These are phyloP conservation scores for Dimargaris cristalligena DNA, from an alignment of 192 early-diverging fungal species.

Conservation along the genomic window DNA sequence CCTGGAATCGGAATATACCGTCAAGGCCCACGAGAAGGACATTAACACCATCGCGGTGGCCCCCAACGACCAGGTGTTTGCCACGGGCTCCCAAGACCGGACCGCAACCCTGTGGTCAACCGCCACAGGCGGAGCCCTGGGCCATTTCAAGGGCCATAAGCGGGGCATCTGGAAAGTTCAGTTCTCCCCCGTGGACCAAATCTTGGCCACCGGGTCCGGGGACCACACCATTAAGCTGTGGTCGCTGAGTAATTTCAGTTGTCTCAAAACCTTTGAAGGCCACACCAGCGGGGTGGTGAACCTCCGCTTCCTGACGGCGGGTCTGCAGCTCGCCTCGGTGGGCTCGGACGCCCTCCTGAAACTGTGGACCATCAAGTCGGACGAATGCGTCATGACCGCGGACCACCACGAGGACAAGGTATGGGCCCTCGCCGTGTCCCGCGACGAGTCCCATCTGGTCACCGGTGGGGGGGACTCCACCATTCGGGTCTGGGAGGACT, in stretches of 20 bases:
- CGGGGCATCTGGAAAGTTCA: conserved; percentile 88
- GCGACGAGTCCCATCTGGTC: conserved; percentile 51
- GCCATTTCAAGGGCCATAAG: conserved; percentile 75
- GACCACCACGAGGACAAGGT: conserved; percentile 93
- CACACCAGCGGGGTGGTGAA: conserved; percentile 92
- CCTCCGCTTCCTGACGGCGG: conserved; percentile 66
- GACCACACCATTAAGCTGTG: conserved; percentile 94
- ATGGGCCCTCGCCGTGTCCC: conserved; percentile 72
- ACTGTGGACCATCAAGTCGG: conserved; percentile 85
- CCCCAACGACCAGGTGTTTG: conserved; percentile 84
- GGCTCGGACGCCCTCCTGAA: conserved; percentile 92
- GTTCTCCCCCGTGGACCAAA: conserved; percentile 94
- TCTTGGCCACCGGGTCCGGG: conserved; percentile 75
- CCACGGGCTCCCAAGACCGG: conserved; percentile 89
- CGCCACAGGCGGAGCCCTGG: conserved; percentile 60
- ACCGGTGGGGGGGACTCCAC: conserved; percentile 84
- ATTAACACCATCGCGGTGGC: conserved; percentile 86
- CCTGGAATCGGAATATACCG: conserved; percentile 55
- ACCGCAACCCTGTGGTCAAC: conserved; percentile 81
- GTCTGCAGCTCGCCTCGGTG: conserved; percentile 71
- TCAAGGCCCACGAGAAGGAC: conserved; percentile 92
- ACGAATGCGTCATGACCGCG: conserved; percentile 77
- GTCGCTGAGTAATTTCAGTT: conserved; percentile 73
- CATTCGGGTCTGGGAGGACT: conserved; percentile 86
- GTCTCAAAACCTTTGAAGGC: conserved; percentile 91